Evolutionary conservation across 345 rosid species (phyloP).

Genomic region (Eucalyptus sp.): DNA sequence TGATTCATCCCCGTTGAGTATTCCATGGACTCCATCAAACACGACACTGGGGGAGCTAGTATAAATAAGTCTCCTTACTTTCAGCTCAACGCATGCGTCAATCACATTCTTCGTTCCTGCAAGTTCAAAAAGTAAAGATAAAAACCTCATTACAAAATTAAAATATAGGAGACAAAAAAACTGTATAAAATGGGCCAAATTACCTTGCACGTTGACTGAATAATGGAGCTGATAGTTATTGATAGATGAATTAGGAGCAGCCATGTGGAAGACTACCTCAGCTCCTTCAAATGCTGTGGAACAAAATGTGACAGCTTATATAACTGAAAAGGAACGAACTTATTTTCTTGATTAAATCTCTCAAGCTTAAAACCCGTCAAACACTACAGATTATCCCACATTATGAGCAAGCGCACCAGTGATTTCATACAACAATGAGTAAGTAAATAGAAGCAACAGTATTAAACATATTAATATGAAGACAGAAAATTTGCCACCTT

Average conservation of each 20-base stretch:
- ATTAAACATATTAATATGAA: not conserved
- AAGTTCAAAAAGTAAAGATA: not conserved
- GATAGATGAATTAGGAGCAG: conserved; percentile 92
- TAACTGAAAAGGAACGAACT: not conserved
- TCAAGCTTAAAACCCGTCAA: not conserved
- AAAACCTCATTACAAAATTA: not conserved
- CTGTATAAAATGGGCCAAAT: not conserved
- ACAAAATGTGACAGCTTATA: not conserved
- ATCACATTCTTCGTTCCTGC: conserved; percentile 60
- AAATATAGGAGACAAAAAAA: not conserved
- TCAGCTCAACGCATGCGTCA: conserved; percentile 63
- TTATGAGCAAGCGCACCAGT: not conserved
- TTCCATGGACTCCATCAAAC: conserved; percentile 65
- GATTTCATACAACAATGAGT: not conserved
- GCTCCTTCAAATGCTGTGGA: conserved; percentile 57
- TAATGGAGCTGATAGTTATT: conserved; percentile 67
- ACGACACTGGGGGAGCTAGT: conserved; percentile 97
- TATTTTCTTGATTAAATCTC: not conserved
- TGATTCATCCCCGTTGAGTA: conserved; percentile 56
- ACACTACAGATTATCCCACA: not conserved
- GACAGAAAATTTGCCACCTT: conserved; percentile 23
- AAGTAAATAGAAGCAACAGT: not conserved
- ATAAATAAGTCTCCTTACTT: conserved; percentile 80
- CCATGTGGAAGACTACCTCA: conserved; percentile 90
- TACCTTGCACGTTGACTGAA: conserved; percentile 89